These are phyloP conservation scores for Scytalidium sp. DNA, from an alignment of 2,329 filamentous ascomycete species.

Conservation along the genomic window DNA sequence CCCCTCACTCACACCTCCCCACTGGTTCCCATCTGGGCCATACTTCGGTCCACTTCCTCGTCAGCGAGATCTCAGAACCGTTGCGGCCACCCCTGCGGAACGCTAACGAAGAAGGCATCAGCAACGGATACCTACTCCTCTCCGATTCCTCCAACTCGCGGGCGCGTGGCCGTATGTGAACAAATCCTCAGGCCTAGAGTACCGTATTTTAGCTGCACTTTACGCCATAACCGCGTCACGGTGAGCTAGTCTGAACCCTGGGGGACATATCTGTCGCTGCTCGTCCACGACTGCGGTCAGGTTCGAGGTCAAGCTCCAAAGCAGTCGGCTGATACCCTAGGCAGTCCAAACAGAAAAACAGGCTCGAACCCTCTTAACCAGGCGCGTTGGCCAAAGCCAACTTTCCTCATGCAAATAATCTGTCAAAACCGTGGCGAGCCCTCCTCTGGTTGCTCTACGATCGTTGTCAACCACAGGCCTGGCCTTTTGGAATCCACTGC, in stretches of 20 bases:
- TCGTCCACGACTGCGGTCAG: neutral
- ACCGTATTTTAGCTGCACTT: neutral
- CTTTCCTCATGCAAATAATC: conserved; percentile 8
- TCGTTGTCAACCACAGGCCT: conserved; percentile 1
- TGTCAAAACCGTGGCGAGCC: conserved; percentile 4
- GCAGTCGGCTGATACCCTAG: neutral
- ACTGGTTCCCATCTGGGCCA: neutral
- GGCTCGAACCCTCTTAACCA: neutral
- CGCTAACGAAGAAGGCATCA: neutral
- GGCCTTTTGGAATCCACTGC: neutral
- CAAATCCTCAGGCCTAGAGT: neutral
- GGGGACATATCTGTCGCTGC: neutral
- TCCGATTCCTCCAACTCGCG: neutral
- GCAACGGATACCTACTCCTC: neutral
- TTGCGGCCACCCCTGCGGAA: neutral
- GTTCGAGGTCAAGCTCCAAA: neutral
- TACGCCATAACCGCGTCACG: neutral
- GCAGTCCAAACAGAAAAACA: too few relatives aligned
- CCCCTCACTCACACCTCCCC: neutral
- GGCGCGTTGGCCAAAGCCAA: neutral
- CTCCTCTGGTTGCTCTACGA: conserved; percentile 5
- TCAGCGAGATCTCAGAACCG: neutral
- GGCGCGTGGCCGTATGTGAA: neutral
- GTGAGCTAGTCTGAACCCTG: neutral
- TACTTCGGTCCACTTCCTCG: neutral